Evolutionary conservation across 2,329 filamentous ascomycete species (phyloP), one percentile per base, ranked within the genome.

Genomic region (Fusarium pseudonygamai): DNA sequence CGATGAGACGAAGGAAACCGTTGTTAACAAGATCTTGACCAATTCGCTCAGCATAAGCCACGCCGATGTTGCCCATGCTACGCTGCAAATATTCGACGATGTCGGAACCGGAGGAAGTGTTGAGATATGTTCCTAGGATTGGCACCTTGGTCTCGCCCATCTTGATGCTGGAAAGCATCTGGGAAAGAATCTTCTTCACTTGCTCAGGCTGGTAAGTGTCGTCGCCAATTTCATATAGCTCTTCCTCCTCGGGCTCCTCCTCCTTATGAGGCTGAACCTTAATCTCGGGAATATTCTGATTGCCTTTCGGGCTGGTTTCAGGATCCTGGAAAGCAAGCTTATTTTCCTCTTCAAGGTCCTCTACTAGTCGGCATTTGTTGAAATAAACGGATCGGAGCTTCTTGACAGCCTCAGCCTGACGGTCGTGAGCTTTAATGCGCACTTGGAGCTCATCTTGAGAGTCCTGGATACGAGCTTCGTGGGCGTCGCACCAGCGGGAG

Each of bases 331-430:
- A 99, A 43, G 95, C 96, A 62, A 99, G 89, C 84, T 99, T 98
- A 82, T 98, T 97, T 86, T 99, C 97, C 83, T 99, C 96, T 82
- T 99, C 96, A 69, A 98, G 85, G 80, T 99, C 96, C 81, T 99
- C 97, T 12, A 98, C 93, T 71, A 98, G 86, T 56, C 97, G 92
- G 82, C 96, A 99, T 84, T 98, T 99, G 87, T 98, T 99, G 88
- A 98, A 98, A 84, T 99, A 99, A 77, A 94, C 93, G 82, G 93
- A 97, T 73, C 96, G 91, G 77, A 98, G 89, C 84, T 98, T 98
- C 87, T 95, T 94, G 70, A 97, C 94, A 26, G 89, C 83, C 71
- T 99, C 96, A 66, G 93, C 92, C 83, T 99, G 97, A 75, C 93
- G 93, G 80, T 97, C 94, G 82, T 98, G 95, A 70, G 93, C 89